Percentiles rank a stretch among this genome's conserved stretches.
Conservation (phyloP, 768 basidiomycete genomes). For the Rhizopogon salebrosus region DNA sequence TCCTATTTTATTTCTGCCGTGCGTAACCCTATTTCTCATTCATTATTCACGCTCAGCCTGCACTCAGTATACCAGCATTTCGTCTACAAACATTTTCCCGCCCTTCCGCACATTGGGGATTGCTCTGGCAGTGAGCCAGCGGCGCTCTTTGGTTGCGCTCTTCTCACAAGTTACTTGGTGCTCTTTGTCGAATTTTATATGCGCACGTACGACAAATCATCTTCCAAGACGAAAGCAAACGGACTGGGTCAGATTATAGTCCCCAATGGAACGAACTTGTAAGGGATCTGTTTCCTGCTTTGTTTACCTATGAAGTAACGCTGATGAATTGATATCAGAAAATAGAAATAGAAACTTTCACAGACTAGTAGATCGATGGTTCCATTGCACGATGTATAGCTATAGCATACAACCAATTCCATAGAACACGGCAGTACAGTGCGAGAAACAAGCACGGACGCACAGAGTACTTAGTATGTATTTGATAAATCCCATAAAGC, state of each 20-base stretch:
- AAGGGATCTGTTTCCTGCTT: background rate
- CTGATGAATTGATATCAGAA: background rate
- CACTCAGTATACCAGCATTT: slow-evolving; percentile 20
- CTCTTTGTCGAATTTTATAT: slow-evolving; percentile 23
- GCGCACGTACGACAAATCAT: slow-evolving; percentile 11
- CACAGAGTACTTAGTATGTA: background rate
- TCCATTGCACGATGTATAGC: background rate
- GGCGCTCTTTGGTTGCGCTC: slow-evolving; percentile 11
- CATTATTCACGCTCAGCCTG: background rate
- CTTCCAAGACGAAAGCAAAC: background rate
- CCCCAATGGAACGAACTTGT: background rate
- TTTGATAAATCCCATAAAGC: background rate
- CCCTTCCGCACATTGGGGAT: slow-evolving; percentile 20
- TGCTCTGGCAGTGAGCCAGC: slow-evolving; percentile 17
- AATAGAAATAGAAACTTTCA: background rate
- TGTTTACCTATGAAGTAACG: background rate
- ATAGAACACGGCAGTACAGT: background rate
- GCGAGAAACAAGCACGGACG: background rate
- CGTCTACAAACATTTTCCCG: slow-evolving; percentile 20
- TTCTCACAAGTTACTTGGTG: slow-evolving; percentile 16
- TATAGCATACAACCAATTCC: background rate
- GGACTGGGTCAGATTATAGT: background rate
- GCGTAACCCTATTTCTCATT: slow-evolving; percentile 6
- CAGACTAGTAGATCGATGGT: background rate
- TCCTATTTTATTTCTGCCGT: slow-evolving; percentile 17